Base-by-base conservation (phyloP, 2,329 filamentous ascomycete genomes). In the Sclerotinia glacialis region DNA sequence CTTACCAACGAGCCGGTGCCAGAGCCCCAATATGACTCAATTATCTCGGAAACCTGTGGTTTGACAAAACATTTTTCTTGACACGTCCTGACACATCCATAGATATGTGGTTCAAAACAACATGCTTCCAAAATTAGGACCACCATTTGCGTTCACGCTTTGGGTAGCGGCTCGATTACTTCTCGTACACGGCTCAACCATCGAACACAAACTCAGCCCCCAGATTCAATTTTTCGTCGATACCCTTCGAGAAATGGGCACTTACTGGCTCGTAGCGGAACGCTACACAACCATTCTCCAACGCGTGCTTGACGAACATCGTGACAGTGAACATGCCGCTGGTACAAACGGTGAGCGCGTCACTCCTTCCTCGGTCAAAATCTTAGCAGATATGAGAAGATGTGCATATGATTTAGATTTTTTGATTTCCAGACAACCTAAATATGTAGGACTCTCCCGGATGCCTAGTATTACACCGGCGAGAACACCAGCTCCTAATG, bases 321-420 rank as follows among this genome's bases (percentile, higher is more conserved):
- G 86, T 73, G 91, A 95, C 71, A 91, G 88, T 68, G 89, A 93
- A 77, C 83, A 86, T 63, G 81, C 82, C 5, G 79, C 79, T 14
- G 81, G 80, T 11, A 78, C 79, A 11, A 87, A 89, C 50, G 89
- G 88, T 14, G 89, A 92, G 72, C 85, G 89, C 3, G 85, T 91
- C 37, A 93, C 91, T 0, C 92, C 93, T 0, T 92, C 88, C 23
- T 92, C 89, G 0, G 92, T 97, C 54, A 90, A 88, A 75, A 97
- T 97, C 64, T 80, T 97, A 0, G 90, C 92, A 1, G 93, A 97
- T 73, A 97, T 97, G 93, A 85, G 93, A 26, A 84, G 93, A 26
- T 96, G 91, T 60, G 93, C 92, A 0, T 96, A 93, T 74, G 93
- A 97, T 75, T 83, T 97, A 5, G 93, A 97, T 74, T 92, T 96